Conservation (phyloP, 2,329 filamentous ascomycete species). For the Pyrenochaeta sp. region DNA sequence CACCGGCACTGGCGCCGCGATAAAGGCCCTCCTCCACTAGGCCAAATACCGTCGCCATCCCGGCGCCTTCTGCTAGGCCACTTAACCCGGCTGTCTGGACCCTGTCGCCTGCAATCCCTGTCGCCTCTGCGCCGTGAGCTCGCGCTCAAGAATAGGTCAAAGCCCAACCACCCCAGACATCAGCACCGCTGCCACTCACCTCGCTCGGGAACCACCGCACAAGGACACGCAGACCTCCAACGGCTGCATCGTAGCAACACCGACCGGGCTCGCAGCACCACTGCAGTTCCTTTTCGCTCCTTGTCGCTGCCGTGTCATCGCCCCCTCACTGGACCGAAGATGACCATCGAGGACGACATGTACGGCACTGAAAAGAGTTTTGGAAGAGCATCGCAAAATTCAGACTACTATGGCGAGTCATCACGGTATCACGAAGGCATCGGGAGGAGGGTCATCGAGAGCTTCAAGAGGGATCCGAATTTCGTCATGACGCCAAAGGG, state of each 20-base stretch:
- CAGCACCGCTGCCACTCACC: slow-evolving; percentile 14
- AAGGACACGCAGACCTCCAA: slow-evolving; percentile 9
- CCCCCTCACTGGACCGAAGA: slow-evolving; percentile 18
- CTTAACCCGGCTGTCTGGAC: slow-evolving; percentile 17
- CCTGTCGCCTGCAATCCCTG: slow-evolving; percentile 11
- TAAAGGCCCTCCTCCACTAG: slow-evolving; percentile 12
- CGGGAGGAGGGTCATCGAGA: slow-evolving; percentile 54
- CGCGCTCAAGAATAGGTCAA: slow-evolving; percentile 20
- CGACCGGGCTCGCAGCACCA: slow-evolving; percentile 28
- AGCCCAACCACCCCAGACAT: slow-evolving; percentile 16
- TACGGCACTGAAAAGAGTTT: slow-evolving; percentile 52
- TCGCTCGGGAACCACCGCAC: slow-evolving; percentile 5
- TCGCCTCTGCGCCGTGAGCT: slow-evolving; percentile 15
- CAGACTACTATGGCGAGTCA: slow-evolving; percentile 51
- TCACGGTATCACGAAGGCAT: slow-evolving; percentile 43
- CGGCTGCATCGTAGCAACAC: slow-evolving; percentile 24
- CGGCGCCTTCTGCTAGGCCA: slow-evolving; percentile 10
- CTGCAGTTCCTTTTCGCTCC: slow-evolving; percentile 22
- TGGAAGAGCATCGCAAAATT: slow-evolving; percentile 44
- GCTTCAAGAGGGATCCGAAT: slow-evolving; percentile 51
- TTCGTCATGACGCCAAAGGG: slow-evolving; percentile 58
- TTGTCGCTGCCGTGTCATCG: slow-evolving; percentile 5
- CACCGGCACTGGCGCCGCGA: slow-evolving; percentile 10
- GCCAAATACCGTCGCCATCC: slow-evolving; percentile 9
- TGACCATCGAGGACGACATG: slow-evolving; percentile 47